Percentiles rank a stretch among this genome's conserved stretches.
Evolutionary conservation across 1,139 yeast genomes (phyloP).

Genomic region (Nakaseomyces nivariensis): DNA sequence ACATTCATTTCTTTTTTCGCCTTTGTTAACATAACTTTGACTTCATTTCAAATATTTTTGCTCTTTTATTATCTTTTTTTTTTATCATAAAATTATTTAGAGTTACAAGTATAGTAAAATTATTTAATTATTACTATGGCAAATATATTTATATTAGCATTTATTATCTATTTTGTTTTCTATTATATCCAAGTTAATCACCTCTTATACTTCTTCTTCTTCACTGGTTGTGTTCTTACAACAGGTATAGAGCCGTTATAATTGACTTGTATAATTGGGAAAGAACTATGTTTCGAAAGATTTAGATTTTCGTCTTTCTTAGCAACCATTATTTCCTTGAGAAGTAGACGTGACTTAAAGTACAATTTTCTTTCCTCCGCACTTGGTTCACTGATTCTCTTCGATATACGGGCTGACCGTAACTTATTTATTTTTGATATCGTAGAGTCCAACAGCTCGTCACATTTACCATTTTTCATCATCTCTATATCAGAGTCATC

Average conservation of each 20-base stretch:
- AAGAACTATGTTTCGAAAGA: constrained; percentile 22
- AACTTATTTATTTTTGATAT: constrained; percentile 50
- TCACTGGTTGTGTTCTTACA: constrained; percentile 29
- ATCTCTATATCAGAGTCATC: constrained; percentile 46
- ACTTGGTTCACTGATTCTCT: constrained; percentile 34
- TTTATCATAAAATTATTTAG: constrained; percentile 3
- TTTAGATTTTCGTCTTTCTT: constrained; percentile 22
- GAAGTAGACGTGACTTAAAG: constrained; percentile 39
- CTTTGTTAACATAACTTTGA: not conserved
- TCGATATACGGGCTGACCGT: constrained; percentile 47
- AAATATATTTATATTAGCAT: not conserved
- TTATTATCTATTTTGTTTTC: constrained; percentile 2
- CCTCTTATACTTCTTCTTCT: constrained; percentile 29
- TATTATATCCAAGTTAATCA: constrained; percentile 5
- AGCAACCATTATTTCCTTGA: constrained; percentile 36
- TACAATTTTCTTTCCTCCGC: constrained; percentile 42
- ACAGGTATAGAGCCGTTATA: constrained; percentile 79
- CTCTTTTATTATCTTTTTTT: not conserved
- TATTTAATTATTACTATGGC: not conserved
- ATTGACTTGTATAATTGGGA: constrained; percentile 67
- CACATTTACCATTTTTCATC: constrained; percentile 38
- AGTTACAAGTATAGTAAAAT: not conserved
- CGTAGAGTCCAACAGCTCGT: constrained; percentile 46
- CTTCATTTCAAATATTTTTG: not conserved
- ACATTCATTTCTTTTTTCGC: constrained; percentile 2